Base-by-base conservation (phyloP, 768 basidiomycete genomes). In the Melanogaster broomeanus region DNA sequence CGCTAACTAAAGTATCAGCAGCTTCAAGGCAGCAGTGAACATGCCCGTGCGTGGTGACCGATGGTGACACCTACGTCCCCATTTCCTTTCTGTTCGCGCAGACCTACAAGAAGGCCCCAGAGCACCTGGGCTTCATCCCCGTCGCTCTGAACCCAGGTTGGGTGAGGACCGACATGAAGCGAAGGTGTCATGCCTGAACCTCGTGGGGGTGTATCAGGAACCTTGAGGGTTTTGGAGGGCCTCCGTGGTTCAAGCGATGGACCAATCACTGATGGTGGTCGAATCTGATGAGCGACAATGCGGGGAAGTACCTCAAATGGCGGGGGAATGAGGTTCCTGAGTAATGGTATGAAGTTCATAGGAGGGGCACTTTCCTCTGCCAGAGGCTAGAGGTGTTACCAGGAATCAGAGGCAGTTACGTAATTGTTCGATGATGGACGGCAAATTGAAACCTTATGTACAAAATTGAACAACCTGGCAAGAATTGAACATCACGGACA, bases 81-180 rank as follows among this genome's bases (percentile, higher is more conserved):
- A n/a, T 41, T 13, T 41, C 30, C 28, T 53, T 18, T 10, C 12
- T 15, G 4, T n/a, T 35, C 18, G 34, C 19, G 18, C n/a, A 52
- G 54, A 52, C 59, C n/a, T 54, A 57, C 47, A 57, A 54, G 27
- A 60, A 61, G 48, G 51, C 52, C 8, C 21, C 40, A 10, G 51
- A 57, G 21, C 51, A 49, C 10, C 55, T 51, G 12, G 55, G 58
- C n/a, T 18, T 57, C 12, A 58, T 58, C 21, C 49, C 53, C 7
- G 95, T 94, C 67, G 92, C 96, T 38, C 94, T 97, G 62, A 94
- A 97, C 68, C 94, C 94, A 3, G 94, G 93, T 11, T 95, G 95
- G 62, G 94, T 97, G 57, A 97, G 96, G 75, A 60, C 60, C 60
- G 74, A 68, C 15, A 69, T 74, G 71, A 12, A 72, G 72, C 5